Evolutionary conservation across 2,329 filamentous ascomycete genomes (phyloP).

Genomic region (Ascochyta rabiei): DNA sequence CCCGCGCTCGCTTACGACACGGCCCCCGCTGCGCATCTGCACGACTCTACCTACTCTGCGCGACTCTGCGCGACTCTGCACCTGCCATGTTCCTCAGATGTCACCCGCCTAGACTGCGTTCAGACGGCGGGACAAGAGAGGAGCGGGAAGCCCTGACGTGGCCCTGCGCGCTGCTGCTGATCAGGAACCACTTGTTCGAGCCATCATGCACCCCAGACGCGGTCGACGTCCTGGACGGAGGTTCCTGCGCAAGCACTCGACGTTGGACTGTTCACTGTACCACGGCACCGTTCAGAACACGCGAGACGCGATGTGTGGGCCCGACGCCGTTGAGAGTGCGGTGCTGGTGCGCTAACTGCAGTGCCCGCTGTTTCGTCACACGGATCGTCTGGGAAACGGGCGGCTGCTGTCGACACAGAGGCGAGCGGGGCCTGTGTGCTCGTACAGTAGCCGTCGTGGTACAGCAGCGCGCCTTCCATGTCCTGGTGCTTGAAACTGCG

Average conservation of each 20-base stretch:
- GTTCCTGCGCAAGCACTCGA: constrained; percentile 1
- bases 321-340: constrained; percentile 15
- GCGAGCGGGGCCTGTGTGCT: constrained; percentile 3
- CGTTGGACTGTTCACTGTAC: constrained; percentile 1
- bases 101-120: constrained; percentile 8
- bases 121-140: constrained; percentile 10
- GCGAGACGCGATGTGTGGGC: constrained; percentile 15
- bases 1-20: constrained; percentile 22
- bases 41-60: too few relatives aligned
- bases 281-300: constrained; percentile 8
- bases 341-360: constrained; percentile 17
- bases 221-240: not conserved
- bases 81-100: constrained; percentile 13
- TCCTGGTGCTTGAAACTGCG: not conserved
- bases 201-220: constrained; percentile 7
- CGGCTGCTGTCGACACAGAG: not conserved
- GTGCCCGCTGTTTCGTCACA: constrained; percentile 12
- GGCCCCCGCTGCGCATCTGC: constrained; percentile 15
- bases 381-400: not conserved
- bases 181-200: constrained; percentile 15
- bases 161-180: constrained; percentile 12
- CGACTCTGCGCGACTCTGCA: constrained; percentile 18
- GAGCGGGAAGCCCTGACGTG: constrained; percentile 10
- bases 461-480: constrained; percentile 2
- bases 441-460: constrained; percentile 3